Evolutionary conservation across 1,284 basidiomycete genomes (phyloP).

Genomic region (Hemileia vastatrix): DNA sequence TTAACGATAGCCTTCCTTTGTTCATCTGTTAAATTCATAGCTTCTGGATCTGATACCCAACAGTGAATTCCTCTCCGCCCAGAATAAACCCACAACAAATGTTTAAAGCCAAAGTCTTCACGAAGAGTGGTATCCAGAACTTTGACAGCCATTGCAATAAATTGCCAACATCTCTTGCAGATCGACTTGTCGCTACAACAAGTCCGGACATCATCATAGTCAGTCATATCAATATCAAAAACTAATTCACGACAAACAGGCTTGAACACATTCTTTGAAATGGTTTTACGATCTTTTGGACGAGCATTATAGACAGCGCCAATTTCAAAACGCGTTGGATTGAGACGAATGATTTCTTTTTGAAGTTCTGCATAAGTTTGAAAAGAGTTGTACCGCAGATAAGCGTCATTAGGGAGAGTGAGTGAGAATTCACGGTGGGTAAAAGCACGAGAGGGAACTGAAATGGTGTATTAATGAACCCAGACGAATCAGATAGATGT

Average conservation of each 20-base stretch:
- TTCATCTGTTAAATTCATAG: conserved; percentile 81
- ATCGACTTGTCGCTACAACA: conserved; percentile 89
- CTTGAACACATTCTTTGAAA: conserved; percentile 63
- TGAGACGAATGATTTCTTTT: conserved; percentile 70
- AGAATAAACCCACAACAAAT: conserved; percentile 94
- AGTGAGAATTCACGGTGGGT: conserved; percentile 96
- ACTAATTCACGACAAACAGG: conserved; percentile 85
- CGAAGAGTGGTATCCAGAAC: conserved; percentile 72
- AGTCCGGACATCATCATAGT: conserved; percentile 91
- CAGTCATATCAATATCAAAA: conserved; percentile 99
- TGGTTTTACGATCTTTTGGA: conserved; percentile 83
- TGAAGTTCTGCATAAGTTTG: conserved; percentile 76
- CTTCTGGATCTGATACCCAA: conserved; percentile 87
- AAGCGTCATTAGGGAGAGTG: conserved; percentile 80
- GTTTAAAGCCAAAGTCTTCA: conserved; percentile 67
- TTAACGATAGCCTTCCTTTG: conserved; percentile 74
- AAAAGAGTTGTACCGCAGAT: conserved; percentile 92
- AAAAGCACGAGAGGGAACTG: conserved; percentile 57
- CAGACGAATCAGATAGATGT: background rate
- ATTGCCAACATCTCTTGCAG: conserved; percentile 87
- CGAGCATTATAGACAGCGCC: conserved; percentile 84
- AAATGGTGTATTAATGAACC: background rate
- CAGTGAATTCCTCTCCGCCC: conserved; percentile 95
- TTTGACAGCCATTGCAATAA: conserved; percentile 83
- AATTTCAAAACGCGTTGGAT: conserved; percentile 90